Base-by-base conservation (phyloP, 2,329 filamentous ascomycete genomes). In the Achaetomium macrosporum region DNA sequence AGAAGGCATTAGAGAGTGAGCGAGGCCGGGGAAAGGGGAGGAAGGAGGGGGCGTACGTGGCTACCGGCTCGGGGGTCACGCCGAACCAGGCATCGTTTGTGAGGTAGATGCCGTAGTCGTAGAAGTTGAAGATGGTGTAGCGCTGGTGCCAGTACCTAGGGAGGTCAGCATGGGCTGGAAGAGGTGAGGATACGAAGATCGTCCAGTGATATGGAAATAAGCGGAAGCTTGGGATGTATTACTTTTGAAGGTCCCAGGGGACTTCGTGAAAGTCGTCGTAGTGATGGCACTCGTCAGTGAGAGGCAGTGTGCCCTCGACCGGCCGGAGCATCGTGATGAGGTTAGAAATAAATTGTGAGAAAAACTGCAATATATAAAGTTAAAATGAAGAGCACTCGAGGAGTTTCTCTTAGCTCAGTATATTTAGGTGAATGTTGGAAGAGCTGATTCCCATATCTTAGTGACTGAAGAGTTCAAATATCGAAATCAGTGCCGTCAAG, bases 41-140 rank as follows among this genome's bases (percentile, higher is more conserved):
- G 33, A 47, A 40, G 47, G 12, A 31, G 29, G 30, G 10, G 12
- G 29, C 33, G 10, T 74, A 93, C 88, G 78, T 83, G 55, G 93
- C 93, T 29, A 99, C 82, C 5, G 88, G 87, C 68, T 99, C 92
- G 13, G 93, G 91, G 0, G 95, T 99, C 8, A 97, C 91, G 51
- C 91, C 93, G 68, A 93, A 99, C 93, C 93, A 99, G 50, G 90
- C 87, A 71, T 92, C 86, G 67, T 95, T 85, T 0, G 95, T 99
- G 77, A 99, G 83, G 75, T 84, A 86, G 60, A 99, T 80, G 51
- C 90, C 92, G 54, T 91, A 79, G 66, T 96, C 86, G 66, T 96
- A 99, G 62, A 79, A 79, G 15, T 85, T 85, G 71, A 95, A 99
- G 59, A 99, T 88, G 48, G 84, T 85, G 68, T 93, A 85, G 55